Percentiles rank a stretch among this genome's conserved stretches.
These are phyloP conservation scores for Sinapis alba DNA, from an alignment of 441 rosid species.

Conservation along the genomic window DNA sequence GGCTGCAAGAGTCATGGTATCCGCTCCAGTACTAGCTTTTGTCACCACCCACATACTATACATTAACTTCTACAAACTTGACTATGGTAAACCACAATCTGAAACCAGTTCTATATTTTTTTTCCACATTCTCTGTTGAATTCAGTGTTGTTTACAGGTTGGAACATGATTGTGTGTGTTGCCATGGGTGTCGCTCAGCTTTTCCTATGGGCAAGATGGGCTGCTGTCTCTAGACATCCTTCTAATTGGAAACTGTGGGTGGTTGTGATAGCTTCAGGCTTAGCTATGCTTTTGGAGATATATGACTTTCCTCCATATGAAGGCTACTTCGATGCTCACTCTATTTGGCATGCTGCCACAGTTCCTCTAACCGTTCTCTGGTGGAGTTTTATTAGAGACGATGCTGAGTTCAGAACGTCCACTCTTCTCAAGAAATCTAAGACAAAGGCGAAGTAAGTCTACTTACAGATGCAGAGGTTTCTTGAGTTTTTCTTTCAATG, in stretches of 20 bases:
- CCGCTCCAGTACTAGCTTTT: constrained; percentile 89
- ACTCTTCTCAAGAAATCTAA: constrained; percentile 60
- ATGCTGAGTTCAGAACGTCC: constrained; percentile 65
- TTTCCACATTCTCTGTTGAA: neutral
- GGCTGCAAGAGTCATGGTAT: constrained; percentile 90
- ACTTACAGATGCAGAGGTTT: constrained; percentile 15
- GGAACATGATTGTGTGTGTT: constrained; percentile 93
- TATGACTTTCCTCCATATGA: constrained; percentile 71
- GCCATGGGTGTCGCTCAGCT: constrained; percentile 79
- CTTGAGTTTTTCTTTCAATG: neutral
- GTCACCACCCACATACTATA: constrained; percentile 79
- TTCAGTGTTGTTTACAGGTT: constrained; percentile 54
- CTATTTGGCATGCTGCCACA: constrained; percentile 84
- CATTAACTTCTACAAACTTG: constrained; percentile 74
- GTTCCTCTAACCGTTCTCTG: constrained; percentile 79
- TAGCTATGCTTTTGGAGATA: constrained; percentile 89
- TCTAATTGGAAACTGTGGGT: constrained; percentile 87
- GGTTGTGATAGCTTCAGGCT: constrained; percentile 69
- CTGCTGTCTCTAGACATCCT: constrained; percentile 69
- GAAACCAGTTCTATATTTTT: neutral
- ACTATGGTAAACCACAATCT: constrained; percentile 61
- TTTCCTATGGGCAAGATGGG: constrained; percentile 91
- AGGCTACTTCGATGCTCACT: constrained; percentile 70
- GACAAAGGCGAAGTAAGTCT: constrained; percentile 38
- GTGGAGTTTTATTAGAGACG: constrained; percentile 96